These are phyloP conservation scores for Fusarium torreyae DNA, from an alignment of 2,329 filamentous ascomycete genomes.

Conservation along the genomic window DNA sequence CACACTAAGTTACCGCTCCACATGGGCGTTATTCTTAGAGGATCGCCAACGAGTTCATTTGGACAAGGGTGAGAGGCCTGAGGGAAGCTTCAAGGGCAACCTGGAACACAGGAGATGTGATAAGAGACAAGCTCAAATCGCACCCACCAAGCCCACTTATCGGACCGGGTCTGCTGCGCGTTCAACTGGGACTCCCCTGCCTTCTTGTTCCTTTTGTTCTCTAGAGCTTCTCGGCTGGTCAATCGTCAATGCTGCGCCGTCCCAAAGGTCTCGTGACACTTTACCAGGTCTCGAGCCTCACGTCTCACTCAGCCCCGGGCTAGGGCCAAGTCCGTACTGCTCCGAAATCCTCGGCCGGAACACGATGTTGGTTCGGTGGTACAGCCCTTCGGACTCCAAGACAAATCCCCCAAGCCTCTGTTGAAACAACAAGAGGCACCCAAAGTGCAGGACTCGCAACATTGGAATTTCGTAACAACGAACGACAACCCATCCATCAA, in stretches of 20 bases:
- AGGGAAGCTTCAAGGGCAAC: neutral
- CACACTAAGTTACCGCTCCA: constrained; percentile 23
- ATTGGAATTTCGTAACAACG: constrained; percentile 8
- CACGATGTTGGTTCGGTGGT: constrained; percentile 6
- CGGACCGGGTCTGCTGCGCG: constrained; percentile 30
- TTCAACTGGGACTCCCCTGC: constrained; percentile 17
- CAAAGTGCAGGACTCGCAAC: neutral
- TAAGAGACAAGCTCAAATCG: constrained; percentile 37
- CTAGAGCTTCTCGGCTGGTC: constrained; percentile 31
- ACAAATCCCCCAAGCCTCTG: neutral
- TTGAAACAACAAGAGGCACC: neutral
- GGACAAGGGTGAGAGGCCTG: constrained; percentile 8
- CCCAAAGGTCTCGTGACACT: constrained; percentile 39
- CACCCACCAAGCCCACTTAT: constrained; percentile 19
- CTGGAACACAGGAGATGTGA: constrained; percentile 7
- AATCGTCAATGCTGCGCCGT: constrained; percentile 4
- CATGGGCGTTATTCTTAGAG: constrained; percentile 22
- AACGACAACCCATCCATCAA: neutral
- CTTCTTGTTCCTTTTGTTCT: constrained; percentile 24
- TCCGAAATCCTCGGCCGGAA: constrained; percentile 38
- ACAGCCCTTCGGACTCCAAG: constrained; percentile 8
- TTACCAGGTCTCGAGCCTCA: constrained; percentile 32
- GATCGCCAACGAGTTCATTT: constrained; percentile 40
- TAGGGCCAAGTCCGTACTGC: constrained; percentile 1
- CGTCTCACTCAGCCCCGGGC: constrained; percentile 18